Evolutionary conservation across 495 filamentous ascomycete species (phyloP).

Genomic region (Penicillium salamii): DNA sequence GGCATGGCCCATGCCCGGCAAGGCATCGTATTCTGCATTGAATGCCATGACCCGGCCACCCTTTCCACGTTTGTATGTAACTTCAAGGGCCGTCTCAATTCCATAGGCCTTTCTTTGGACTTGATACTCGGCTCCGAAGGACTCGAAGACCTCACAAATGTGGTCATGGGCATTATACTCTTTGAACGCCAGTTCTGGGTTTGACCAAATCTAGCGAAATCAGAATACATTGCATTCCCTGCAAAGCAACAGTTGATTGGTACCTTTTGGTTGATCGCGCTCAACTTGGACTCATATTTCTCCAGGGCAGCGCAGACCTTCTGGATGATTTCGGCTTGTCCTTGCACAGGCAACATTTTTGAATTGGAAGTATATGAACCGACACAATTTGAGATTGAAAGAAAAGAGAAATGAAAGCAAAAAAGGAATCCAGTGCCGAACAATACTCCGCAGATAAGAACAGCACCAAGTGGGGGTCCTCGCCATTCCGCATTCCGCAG

Average conservation of each 20-base stretch:
- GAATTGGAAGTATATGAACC: not conserved
- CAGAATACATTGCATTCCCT: not conserved
- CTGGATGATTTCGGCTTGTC: slow-evolving; percentile 20
- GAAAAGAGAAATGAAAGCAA: not conserved
- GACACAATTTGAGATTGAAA: not conserved
- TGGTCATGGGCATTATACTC: slow-evolving; percentile 51
- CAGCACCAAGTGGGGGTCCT: not conserved
- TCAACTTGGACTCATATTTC: slow-evolving; percentile 31
- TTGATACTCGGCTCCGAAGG: slow-evolving; percentile 19
- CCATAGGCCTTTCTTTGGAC: slow-evolving; percentile 46
- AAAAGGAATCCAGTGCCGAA: slow-evolving; percentile 14
- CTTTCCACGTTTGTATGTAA: slow-evolving; percentile 43
- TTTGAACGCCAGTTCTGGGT: slow-evolving; percentile 53
- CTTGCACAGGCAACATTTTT: slow-evolving; percentile 15
- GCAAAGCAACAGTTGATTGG: not conserved
- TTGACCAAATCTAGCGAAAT: slow-evolving; percentile 37
- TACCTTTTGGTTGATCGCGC: slow-evolving; percentile 47
- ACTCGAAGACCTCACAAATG: slow-evolving; percentile 44
- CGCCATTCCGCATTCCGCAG: slow-evolving; percentile 11
- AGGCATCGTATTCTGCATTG: slow-evolving; percentile 57
- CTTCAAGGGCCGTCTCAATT: slow-evolving; percentile 53
- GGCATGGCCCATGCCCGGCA: slow-evolving; percentile 45
- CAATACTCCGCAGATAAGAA: slow-evolving; percentile 7
- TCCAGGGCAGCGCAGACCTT: slow-evolving; percentile 25
- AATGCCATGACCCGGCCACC: slow-evolving; percentile 29